These are phyloP conservation scores for Pestalotiopsis sp. DNA, from an alignment of 2,329 filamentous ascomycete genomes.

Conservation along the genomic window DNA sequence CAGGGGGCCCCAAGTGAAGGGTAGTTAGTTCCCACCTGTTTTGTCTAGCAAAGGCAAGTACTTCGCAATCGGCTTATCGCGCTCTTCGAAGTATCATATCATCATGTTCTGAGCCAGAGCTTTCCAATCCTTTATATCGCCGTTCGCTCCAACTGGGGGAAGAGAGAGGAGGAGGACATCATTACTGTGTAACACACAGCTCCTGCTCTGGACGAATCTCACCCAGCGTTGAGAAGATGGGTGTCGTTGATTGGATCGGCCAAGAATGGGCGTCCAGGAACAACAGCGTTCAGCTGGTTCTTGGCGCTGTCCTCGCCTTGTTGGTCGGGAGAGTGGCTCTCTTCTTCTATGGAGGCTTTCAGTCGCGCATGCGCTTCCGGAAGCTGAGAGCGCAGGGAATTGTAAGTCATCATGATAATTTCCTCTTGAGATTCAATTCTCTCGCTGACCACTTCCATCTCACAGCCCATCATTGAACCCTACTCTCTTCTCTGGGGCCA, in stretches of 20 bases:
- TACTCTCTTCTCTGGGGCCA: constrained; percentile 32
- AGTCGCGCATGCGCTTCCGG: not conserved
- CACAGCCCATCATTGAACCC: constrained; percentile 18
- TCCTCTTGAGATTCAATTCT: not conserved
- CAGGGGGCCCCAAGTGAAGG: not conserved
- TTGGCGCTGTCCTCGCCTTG: not conserved
- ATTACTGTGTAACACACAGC: not conserved
- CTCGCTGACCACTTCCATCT: not conserved
- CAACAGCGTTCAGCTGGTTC: not conserved
- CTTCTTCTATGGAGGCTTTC: not conserved
- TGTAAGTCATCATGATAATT: not conserved
- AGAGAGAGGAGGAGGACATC: not conserved
- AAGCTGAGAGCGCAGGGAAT: not conserved
- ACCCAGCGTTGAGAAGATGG: not conserved
- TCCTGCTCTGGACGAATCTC: not conserved
- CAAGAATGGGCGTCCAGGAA: not conserved
- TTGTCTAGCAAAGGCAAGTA: not conserved
- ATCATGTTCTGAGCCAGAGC: too few relatives aligned
- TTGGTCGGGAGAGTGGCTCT: not conserved
- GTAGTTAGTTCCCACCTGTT: not conserved
- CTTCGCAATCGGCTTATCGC: not conserved
- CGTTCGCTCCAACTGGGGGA: not conserved
- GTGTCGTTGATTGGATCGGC: not conserved
- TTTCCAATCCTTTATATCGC: too few relatives aligned
- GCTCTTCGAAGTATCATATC: too few relatives aligned